These are phyloP conservation scores for Begonia fuchsioides DNA, from an alignment of 306 rosid genomes.

Conservation along the genomic window DNA sequence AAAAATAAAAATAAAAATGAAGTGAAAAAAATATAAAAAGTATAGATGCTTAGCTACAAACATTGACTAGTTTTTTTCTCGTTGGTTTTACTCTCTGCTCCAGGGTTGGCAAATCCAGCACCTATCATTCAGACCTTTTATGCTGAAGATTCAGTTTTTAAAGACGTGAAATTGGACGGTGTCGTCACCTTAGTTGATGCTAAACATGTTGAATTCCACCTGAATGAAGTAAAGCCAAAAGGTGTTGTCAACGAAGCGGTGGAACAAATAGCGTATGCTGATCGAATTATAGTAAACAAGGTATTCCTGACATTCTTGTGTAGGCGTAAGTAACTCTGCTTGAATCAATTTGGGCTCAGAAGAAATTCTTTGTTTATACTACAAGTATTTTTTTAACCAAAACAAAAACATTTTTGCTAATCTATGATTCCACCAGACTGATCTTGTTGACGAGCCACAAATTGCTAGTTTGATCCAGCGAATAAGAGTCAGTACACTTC, in stretches of 20 bases:
- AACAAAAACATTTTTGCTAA: neutral
- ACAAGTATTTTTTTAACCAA: neutral
- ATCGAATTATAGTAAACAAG: constrained; percentile 90
- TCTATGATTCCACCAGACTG: constrained; percentile 35
- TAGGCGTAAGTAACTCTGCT: neutral
- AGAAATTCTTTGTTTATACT: neutral
- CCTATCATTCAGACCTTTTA: constrained; percentile 95
- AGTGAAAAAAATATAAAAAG: neutral
- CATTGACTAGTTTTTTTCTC: constrained; percentile 4
- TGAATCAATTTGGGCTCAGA: neutral
- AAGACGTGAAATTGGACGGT: constrained; percentile 87
- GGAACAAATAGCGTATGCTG: constrained; percentile 94
- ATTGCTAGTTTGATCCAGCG: constrained; percentile 62
- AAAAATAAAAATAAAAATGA: too few relatives aligned
- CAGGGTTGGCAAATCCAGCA: constrained; percentile 95
- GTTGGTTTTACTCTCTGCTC: constrained; percentile 4
- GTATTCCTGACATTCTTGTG: constrained; percentile 15
- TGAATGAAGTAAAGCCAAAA: constrained; percentile 82
- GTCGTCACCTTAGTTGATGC: constrained; percentile 97
- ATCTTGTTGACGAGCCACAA: constrained; percentile 78
- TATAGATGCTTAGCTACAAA: neutral
- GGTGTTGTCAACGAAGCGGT: constrained; percentile 83
- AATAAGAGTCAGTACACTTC: constrained; percentile 48
- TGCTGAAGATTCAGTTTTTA: constrained; percentile 68
- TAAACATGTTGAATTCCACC: constrained; percentile 62